Evolutionary conservation across 768 basidiomycete species (phyloP).

Genomic region (Boletellus ananas): DNA sequence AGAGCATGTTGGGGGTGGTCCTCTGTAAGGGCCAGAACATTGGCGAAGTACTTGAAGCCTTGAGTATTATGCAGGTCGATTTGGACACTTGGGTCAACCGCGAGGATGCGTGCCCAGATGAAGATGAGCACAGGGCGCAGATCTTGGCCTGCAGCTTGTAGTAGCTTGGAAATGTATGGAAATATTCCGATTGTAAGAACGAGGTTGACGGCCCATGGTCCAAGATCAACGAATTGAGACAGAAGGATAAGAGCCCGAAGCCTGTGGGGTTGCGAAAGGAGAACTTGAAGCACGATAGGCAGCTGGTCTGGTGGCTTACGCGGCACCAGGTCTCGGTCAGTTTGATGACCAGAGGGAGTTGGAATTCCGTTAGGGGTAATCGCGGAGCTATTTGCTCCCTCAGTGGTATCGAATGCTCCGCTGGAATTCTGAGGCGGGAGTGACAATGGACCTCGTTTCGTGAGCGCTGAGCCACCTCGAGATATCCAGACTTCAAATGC

Average conservation of each 20-base stretch:
- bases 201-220: constrained; percentile 97
- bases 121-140: constrained; percentile 97
- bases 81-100: constrained; percentile 93
- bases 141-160: constrained; percentile 92
- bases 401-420: constrained; percentile 25
- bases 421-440: constrained; percentile 49
- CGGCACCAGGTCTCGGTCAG: constrained; percentile 55
- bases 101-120: constrained; percentile 97
- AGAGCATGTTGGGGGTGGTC: constrained; percentile 54
- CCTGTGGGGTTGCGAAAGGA: constrained; percentile 93
- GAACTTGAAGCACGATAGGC: constrained; percentile 95
- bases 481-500: constrained; percentile 99
- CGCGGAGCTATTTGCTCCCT: constrained; percentile 12
- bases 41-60: constrained; percentile 84
- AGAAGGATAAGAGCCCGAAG: constrained; percentile 92
- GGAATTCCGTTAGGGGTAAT: constrained; percentile 16
- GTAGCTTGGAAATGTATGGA: constrained; percentile 94
- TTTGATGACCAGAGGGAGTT: constrained; percentile 3
- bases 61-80: constrained; percentile 78
- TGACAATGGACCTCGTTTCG: constrained; percentile 71
- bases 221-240: constrained; percentile 96
- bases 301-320: constrained; percentile 95
- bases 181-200: constrained; percentile 97
- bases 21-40: constrained; percentile 65
- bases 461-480: constrained; percentile 82